These are phyloP conservation scores for Rhizoclosmatium sp. DNA, from an alignment of 192 early-diverging fungal species.

Conservation along the genomic window DNA sequence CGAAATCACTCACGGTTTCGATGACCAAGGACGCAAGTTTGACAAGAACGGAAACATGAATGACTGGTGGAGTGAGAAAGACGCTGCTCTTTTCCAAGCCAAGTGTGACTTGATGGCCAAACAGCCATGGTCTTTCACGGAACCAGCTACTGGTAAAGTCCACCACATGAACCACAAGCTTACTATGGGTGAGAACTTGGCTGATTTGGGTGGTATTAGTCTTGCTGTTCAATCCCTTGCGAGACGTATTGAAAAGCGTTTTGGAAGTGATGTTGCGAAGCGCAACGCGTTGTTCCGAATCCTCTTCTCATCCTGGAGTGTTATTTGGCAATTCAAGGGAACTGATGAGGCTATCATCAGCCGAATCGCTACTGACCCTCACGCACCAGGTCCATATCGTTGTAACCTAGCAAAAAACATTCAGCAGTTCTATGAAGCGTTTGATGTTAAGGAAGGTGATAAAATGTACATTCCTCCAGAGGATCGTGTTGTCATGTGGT, in stretches of 20 bases:
- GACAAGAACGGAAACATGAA: slow-evolving; percentile 39
- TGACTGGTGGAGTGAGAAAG: slow-evolving; percentile 48
- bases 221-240: slow-evolving; percentile 2
- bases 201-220: slow-evolving; percentile 49
- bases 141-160: slow-evolving; percentile 31
- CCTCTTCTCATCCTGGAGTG: slow-evolving; percentile 12
- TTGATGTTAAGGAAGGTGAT: slow-evolving; percentile 27
- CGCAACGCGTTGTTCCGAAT: slow-evolving; percentile 1
- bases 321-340: slow-evolving; percentile 16
- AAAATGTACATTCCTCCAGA: slow-evolving; percentile 17
- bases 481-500: slow-evolving; percentile 33
- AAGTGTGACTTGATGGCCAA: slow-evolving; percentile 29
- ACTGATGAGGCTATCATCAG: slow-evolving; percentile 11
- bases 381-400: slow-evolving; percentile 7
- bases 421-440: slow-evolving; percentile 29
- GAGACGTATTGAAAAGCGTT: background rate
- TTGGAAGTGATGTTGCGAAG: background rate
- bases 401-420: slow-evolving; percentile 25
- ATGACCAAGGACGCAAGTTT: slow-evolving; percentile 44
- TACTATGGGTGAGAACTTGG: slow-evolving; percentile 50
- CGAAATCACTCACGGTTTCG: slow-evolving; percentile 53
- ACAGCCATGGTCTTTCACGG: slow-evolving; percentile 29
- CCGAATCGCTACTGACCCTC: slow-evolving; percentile 24
- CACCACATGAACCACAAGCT: slow-evolving; percentile 18
- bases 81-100: slow-evolving; percentile 32